phyloP scores from a whole-genome alignment of 2,329 filamentous ascomycete species.

The Huntiella abstrusa region DNA sequence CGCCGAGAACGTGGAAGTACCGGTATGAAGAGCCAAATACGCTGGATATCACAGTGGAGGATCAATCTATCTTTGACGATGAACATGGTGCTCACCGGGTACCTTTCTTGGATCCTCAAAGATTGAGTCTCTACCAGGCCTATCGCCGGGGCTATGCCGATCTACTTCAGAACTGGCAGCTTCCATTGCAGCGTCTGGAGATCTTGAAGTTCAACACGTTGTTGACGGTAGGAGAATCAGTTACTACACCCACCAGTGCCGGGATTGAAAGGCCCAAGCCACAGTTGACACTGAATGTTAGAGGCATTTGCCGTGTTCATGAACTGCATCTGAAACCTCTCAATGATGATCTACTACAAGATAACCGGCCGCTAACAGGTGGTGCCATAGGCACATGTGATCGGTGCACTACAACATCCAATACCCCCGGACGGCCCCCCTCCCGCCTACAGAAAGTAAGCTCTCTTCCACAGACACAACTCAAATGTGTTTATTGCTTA shows the following conservation, averaged over 20 bases:
- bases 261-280: conserved; percentile 15
- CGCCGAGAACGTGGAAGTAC: conserved; percentile 10
- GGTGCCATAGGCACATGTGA: no score
- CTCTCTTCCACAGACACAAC: conserved; percentile 19
- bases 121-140: conserved; percentile 31
- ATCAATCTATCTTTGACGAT: conserved; percentile 48
- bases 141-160: conserved; percentile 51
- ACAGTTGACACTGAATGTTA: conserved; percentile 32
- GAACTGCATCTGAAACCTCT: conserved; percentile 43
- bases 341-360: conserved; percentile 19
- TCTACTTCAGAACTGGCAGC: conserved; percentile 46
- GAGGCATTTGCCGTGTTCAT: conserved; percentile 42
- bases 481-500: conserved; percentile 42
- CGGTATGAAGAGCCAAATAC: conserved; percentile 17
- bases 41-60: conserved; percentile 29
- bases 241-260: background rate
- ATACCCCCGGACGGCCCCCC: conserved; percentile 22
- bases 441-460: conserved; percentile 27
- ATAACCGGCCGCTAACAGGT: background rate
- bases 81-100: conserved; percentile 41
- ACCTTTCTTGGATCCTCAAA: conserved; percentile 35
- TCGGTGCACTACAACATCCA: conserved; percentile 16
- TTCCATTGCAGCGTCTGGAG: conserved; percentile 43
- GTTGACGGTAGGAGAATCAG: conserved; percentile 17
- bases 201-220: conserved; percentile 51